phyloP scores from a whole-genome alignment of 306 rosid genomes.

The Cicer cuneatum region DNA sequence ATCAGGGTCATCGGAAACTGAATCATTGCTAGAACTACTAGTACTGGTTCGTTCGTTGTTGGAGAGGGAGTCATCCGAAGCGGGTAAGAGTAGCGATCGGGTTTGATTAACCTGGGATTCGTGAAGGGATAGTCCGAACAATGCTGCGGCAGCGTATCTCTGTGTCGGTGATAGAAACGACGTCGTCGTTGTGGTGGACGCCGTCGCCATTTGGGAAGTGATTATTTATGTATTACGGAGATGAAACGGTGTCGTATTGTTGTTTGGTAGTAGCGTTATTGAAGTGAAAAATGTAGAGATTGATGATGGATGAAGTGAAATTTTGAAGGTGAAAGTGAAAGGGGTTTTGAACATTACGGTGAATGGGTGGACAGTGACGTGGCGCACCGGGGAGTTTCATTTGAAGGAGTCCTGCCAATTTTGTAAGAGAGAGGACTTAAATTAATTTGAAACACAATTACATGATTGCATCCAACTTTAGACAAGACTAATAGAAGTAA shows the following conservation, averaged over 20 bases:
- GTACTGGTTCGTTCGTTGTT: constrained; percentile 55
- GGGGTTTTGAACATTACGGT: constrained; percentile 1
- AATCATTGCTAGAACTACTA: constrained; percentile 63
- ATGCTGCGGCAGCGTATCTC: constrained; percentile 75
- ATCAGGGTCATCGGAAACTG: constrained; percentile 70
- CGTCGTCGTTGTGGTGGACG: constrained; percentile 30
- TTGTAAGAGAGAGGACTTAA: too few species aligned
- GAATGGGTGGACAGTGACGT: not conserved
- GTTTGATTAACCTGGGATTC: constrained; percentile 74
- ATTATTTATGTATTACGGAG: not conserved
- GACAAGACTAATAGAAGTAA: too few species aligned
- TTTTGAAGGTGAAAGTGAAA: not conserved
- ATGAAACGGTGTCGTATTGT: not conserved
- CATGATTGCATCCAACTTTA: too few species aligned
- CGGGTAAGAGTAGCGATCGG: constrained; percentile 47
- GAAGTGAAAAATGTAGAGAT: constrained; percentile 10
- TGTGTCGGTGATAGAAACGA: constrained; percentile 72
- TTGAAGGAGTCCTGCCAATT: too few species aligned
- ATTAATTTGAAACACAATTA: too few species aligned
- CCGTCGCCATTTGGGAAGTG: constrained; percentile 46
- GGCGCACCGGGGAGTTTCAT: not conserved
- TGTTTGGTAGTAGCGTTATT: not conserved
- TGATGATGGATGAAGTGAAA: not conserved
- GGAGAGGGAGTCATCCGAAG: constrained; percentile 21
- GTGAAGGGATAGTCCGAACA: constrained; percentile 74